phyloP scores from a whole-genome alignment of 75 land plant genomes.

The Gnetum montanum region DNA sequence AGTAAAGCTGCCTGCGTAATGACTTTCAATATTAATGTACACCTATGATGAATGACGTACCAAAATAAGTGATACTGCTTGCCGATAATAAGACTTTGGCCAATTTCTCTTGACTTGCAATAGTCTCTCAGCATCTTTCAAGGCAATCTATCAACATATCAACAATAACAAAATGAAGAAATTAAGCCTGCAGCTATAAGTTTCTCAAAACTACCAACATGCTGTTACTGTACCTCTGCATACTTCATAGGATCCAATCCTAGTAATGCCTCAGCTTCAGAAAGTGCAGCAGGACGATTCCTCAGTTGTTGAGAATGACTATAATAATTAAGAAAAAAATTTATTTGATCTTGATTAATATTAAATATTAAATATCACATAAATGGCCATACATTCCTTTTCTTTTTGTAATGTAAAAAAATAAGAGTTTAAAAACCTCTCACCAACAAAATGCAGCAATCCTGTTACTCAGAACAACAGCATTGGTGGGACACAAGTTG shows the following conservation, averaged over 20 bases:
- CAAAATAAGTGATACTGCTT: constrained; percentile 73
- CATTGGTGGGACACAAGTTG: constrained; percentile 25
- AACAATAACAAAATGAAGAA: constrained; percentile 6
- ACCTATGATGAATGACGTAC: constrained; percentile 35
- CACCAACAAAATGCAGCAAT: constrained; percentile 80
- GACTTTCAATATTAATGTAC: not conserved
- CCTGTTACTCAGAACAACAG: constrained; percentile 55
- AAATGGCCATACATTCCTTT: not conserved
- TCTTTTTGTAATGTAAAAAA: not conserved
- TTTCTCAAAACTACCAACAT: too few relatives aligned
- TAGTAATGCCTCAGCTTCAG: constrained; percentile 63
- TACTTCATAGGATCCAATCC: constrained; percentile 79
- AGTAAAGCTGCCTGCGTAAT: too few relatives aligned
- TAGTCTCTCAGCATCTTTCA: constrained; percentile 91
- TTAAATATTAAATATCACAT: not conserved
- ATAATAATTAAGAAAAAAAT: not conserved
- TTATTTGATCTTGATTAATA: not conserved
- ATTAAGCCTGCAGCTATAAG: not conserved
- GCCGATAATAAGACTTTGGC: constrained; percentile 53
- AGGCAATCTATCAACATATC: constrained; percentile 65
- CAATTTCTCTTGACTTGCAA: constrained; percentile 24
- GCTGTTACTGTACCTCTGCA: constrained; percentile 88
- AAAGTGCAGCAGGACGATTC: constrained; percentile 57
- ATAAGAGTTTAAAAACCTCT: not conserved
- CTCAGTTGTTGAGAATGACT: constrained; percentile 65